Conservation (phyloP, 192 early-diverging fungal species). For the Pilaira anomala region DNA sequence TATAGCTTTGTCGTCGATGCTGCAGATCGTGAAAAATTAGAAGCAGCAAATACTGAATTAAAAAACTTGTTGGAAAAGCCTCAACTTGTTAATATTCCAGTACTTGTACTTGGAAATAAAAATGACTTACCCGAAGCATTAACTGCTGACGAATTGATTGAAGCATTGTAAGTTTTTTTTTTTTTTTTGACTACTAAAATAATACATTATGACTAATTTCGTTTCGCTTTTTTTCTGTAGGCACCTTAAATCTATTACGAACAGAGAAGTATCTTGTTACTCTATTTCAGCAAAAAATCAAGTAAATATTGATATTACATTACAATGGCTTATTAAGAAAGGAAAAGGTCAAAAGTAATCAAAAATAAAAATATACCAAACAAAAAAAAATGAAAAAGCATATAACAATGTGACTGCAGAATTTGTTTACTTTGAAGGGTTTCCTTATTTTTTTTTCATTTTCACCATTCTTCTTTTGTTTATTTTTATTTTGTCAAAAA, state of each 20-base stretch:
- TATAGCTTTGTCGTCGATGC: constrained; percentile 92
- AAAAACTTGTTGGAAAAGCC: constrained; percentile 91
- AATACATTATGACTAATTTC: background rate
- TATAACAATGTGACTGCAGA: background rate
- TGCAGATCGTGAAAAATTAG: constrained; percentile 91
- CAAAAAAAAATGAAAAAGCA: no score
- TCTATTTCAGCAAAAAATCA: constrained; percentile 98
- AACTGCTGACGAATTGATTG: constrained; percentile 84
- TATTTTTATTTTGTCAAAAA: no score
- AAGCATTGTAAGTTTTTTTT: constrained; percentile 66
- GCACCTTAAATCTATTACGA: constrained; percentile 82
- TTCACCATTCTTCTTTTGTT: background rate
- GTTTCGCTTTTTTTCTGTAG: constrained; percentile 40
- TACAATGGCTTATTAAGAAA: constrained; percentile 95
- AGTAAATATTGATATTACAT: constrained; percentile 94
- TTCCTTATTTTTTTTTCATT: background rate
- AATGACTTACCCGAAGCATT: constrained; percentile 92
- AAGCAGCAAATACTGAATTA: constrained; percentile 89
- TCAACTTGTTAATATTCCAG: constrained; percentile 87
- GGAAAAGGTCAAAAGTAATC: constrained; percentile 53
- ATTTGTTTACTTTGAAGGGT: background rate
- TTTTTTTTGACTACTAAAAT: background rate
- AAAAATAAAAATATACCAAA: no score
- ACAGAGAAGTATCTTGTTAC: constrained; percentile 96
- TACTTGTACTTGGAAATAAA: constrained; percentile 98